phyloP scores from a whole-genome alignment of 2,329 filamentous ascomycete genomes.

The Alternaria arborescens region DNA sequence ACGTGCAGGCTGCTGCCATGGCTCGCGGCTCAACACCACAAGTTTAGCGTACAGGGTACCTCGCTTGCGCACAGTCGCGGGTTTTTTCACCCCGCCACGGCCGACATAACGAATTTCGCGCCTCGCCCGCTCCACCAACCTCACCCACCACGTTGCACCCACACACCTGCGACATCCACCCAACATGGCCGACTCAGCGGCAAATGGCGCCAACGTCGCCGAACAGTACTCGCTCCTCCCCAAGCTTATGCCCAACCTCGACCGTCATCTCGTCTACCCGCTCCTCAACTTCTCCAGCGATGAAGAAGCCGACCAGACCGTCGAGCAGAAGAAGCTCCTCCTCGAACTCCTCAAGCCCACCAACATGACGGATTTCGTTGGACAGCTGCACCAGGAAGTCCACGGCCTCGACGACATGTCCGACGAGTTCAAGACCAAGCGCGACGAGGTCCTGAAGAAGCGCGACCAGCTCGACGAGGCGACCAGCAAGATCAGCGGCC shows the following conservation, averaged over 20 bases:
- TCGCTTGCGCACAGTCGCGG: slow-evolving; percentile 48
- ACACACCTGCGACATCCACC: slow-evolving; percentile 23
- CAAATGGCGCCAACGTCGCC: slow-evolving; percentile 61
- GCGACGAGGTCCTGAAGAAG: slow-evolving; percentile 84
- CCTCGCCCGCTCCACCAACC: slow-evolving; percentile 14
- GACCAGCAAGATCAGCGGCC: slow-evolving; percentile 85
- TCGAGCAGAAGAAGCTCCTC: slow-evolving; percentile 83
- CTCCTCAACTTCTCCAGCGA: slow-evolving; percentile 90
- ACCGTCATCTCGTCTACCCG: slow-evolving; percentile 95
- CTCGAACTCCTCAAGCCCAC: slow-evolving; percentile 95
- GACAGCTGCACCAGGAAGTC: slow-evolving; percentile 88
- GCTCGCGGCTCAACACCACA: slow-evolving; percentile 43
- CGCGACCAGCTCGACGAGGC: slow-evolving; percentile 86
- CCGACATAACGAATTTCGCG: slow-evolving; percentile 26
- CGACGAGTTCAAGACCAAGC: slow-evolving; percentile 86
- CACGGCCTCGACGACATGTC: slow-evolving; percentile 80
- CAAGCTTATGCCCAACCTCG: slow-evolving; percentile 89
- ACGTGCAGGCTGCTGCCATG: slow-evolving; percentile 17
- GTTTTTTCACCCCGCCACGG: slow-evolving; percentile 37
- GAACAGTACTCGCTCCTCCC: slow-evolving; percentile 83
- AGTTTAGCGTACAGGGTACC: slow-evolving; percentile 47
- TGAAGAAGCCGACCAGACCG: slow-evolving; percentile 77
- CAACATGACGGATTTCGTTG: slow-evolving; percentile 99
- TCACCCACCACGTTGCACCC: slow-evolving; percentile 14
- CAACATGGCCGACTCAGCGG: slow-evolving; percentile 52